phyloP scores from a whole-genome alignment of 495 filamentous ascomycete genomes.

The Neurospora hispaniola region DNA sequence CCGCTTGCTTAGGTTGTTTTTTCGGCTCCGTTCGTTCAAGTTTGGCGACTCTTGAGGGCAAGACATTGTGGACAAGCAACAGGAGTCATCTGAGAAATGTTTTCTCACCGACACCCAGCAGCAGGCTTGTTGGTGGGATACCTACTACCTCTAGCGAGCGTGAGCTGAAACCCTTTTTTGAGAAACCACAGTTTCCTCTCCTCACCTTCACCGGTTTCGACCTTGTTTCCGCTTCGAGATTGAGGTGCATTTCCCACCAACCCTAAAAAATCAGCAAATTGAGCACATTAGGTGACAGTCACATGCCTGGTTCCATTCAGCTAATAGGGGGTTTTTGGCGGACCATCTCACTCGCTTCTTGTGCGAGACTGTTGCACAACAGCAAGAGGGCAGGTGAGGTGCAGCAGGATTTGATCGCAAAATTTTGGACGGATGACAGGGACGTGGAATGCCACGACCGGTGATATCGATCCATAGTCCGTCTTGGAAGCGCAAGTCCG shows the following conservation, averaged over 20 bases:
- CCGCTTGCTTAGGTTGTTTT: background rate
- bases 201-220: background rate
- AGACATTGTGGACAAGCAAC: background rate
- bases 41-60: background rate
- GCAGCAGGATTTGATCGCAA: no score
- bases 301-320: background rate
- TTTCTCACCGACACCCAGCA: background rate
- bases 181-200: background rate
- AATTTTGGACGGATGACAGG: no score
- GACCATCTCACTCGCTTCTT: background rate
- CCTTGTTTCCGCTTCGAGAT: background rate
- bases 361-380: background rate
- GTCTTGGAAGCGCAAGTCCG: background rate
- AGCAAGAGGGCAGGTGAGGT: background rate
- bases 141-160: background rate
- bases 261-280: background rate
- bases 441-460: background rate
- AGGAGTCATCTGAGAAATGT: background rate
- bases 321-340: background rate
- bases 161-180: background rate
- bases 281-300: background rate
- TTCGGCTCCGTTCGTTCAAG: background rate
- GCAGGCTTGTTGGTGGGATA: background rate
- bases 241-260: background rate
- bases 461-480: background rate